Base-by-base conservation (phyloP, 2,329 filamentous ascomycete genomes). In the Pseudogymnoascus sp. region DNA sequence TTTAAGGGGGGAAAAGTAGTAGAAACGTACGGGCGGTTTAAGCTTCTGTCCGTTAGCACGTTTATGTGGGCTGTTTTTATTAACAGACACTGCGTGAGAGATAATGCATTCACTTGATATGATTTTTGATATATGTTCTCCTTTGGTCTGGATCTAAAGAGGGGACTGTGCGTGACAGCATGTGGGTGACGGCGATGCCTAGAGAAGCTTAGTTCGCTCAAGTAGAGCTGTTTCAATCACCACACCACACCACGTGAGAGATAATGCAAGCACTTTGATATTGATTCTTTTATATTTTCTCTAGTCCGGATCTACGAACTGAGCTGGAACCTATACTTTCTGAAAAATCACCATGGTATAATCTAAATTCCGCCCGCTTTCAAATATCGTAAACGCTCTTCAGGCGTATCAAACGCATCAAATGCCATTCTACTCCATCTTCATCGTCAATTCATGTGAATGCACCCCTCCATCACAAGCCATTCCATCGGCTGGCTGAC, bases 91-190 rank as follows among this genome's bases (percentile, higher is more conserved):
- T 9, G 18, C 27, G 25, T 15, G 45, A 45, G 13, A 13, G 18
- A 52, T 52, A 52, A 52, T 52, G 45, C 45, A 52, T 31, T 52
- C 45, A 8, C 27, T 52, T 55, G 45, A 55, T 27, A 25, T 55
- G 27, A 29, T 33, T 55, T 9, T 5, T 21, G 18, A 31, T 55
- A 18, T 52, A 27, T 18, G 29, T 15, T 4, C 40, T 45, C 42
- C 8, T 3, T 5, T 15, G 15, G 39, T 21, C 9, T 25, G 18
- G 39, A 25, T 9, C 3, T 42, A 5, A 21, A 21, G 21, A 21
- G 21, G 21, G 21, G 21, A 21, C 21, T 21, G 21, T 21, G 21
- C 21, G 21, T 21, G 21, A 21, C 21, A 21, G 4, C 21, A 21
- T 21, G 21, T 21, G 21, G 21, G 21, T 21, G 21, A 21, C 21